Conservation (phyloP, 1,139 yeast genomes). For the Tardiomyces blankii region DNA sequence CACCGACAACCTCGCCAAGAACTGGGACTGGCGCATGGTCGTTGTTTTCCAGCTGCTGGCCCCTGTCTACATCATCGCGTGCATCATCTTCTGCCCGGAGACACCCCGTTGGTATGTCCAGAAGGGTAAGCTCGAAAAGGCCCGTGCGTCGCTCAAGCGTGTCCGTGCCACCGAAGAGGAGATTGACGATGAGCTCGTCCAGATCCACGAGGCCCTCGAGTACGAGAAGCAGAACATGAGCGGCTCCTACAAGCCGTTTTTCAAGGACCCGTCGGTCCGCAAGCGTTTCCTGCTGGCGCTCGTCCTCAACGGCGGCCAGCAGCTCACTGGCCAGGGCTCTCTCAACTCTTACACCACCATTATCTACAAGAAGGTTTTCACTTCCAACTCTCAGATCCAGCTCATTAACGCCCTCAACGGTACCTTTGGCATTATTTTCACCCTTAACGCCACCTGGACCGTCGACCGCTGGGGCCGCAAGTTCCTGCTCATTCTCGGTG, state of each 20-base stretch:
- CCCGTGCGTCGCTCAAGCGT: conserved; percentile 22
- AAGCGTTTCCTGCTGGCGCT: conserved; percentile 60
- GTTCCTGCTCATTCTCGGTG: conserved; percentile 53
- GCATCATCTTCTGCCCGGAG: conserved; percentile 34
- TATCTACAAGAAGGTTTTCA: conserved; percentile 60
- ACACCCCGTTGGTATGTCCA: conserved; percentile 68
- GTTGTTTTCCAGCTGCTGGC: conserved; percentile 9
- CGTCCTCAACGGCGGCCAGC: conserved; percentile 84
- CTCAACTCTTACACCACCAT: conserved; percentile 56
- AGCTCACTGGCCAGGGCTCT: conserved; percentile 84
- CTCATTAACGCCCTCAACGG: conserved; percentile 85
- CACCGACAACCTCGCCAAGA: neutral
- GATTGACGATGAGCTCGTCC: conserved; percentile 13
- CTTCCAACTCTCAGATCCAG: conserved; percentile 48
- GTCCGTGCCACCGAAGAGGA: conserved; percentile 9
- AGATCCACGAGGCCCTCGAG: conserved; percentile 6
- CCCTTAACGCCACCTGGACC: conserved; percentile 73
- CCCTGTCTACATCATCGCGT: conserved; percentile 2
- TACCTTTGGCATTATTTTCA: conserved; percentile 67
- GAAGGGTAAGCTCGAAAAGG: conserved; percentile 40
- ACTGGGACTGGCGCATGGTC: conserved; percentile 2
- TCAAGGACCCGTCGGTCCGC: conserved; percentile 27
- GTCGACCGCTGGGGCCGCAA: conserved; percentile 77
- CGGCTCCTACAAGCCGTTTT: conserved; percentile 34
- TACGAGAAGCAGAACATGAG: conserved; percentile 1